Conservation (phyloP, 805 yeast species). For the Lipomyces lipofer region DNA sequence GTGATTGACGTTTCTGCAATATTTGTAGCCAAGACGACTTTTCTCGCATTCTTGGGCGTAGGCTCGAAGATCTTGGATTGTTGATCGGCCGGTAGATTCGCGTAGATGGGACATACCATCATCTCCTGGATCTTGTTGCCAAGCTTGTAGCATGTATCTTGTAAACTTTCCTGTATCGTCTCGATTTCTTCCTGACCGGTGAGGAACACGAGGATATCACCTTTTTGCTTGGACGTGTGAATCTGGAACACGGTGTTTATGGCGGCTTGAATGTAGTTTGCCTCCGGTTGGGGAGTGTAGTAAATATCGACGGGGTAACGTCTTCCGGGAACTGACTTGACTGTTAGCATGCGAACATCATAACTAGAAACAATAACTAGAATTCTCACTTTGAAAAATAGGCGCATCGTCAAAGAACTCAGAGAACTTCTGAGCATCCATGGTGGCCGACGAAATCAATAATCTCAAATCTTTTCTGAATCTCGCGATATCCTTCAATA, state of each 20-base stretch:
- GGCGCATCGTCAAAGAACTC: slow-evolving; percentile 79
- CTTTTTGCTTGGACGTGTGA: slow-evolving; percentile 73
- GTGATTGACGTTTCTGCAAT: slow-evolving; percentile 98
- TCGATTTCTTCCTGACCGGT: slow-evolving; percentile 94
- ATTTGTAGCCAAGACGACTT: slow-evolving; percentile 91
- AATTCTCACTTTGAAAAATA: slow-evolving; percentile 45
- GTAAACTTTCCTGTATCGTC: slow-evolving; percentile 63
- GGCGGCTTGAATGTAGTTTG: slow-evolving; percentile 81
- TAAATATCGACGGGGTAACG: slow-evolving; percentile 85
- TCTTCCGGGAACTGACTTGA: slow-evolving; percentile 72
- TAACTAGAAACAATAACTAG: not conserved
- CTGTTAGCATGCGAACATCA: slow-evolving; percentile 33
- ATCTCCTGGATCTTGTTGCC: slow-evolving; percentile 66
- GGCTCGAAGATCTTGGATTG: slow-evolving; percentile 88
- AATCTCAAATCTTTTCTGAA: slow-evolving; percentile 72
- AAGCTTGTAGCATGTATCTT: slow-evolving; percentile 63
- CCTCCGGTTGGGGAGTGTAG: slow-evolving; percentile 79
- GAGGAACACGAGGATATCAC: slow-evolving; percentile 74
- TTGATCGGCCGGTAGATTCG: slow-evolving; percentile 86
- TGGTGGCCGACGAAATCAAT: slow-evolving; percentile 89
- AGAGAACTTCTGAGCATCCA: slow-evolving; percentile 83
- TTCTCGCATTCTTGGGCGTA: slow-evolving; percentile 77
- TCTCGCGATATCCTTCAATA: slow-evolving; percentile 70
- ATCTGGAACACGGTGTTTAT: slow-evolving; percentile 84
- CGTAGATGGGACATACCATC: slow-evolving; percentile 81